Evolutionary conservation across 208 protist species (phyloP).

Genomic region (Trypanosomatidae sp.): DNA sequence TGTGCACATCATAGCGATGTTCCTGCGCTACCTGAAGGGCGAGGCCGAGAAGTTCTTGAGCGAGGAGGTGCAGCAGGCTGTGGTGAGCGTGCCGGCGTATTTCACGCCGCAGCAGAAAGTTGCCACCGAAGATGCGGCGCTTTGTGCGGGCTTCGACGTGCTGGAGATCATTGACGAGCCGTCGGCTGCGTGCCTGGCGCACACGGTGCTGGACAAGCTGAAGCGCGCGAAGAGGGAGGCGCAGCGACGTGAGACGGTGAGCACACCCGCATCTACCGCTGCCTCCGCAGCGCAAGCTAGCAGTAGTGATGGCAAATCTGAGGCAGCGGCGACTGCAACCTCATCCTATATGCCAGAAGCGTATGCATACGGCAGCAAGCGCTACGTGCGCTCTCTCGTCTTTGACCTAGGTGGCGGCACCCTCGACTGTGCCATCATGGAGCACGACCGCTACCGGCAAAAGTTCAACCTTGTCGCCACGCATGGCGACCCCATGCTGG

Average conservation of each 20-base stretch:
- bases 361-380: slow-evolving; percentile 19
- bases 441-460: slow-evolving; percentile 62
- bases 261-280: slow-evolving; percentile 6
- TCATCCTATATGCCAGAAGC: neutral
- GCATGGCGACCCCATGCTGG: slow-evolving; percentile 88
- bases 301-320: neutral
- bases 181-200: slow-evolving; percentile 85
- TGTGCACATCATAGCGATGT: slow-evolving; percentile 94
- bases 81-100: slow-evolving; percentile 93
- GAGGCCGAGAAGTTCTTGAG: slow-evolving; percentile 85
- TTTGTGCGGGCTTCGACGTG: slow-evolving; percentile 90
- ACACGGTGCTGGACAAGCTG: slow-evolving; percentile 68
- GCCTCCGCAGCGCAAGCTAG: neutral
- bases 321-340: neutral
- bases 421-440: slow-evolving; percentile 91
- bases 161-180: slow-evolving; percentile 94
- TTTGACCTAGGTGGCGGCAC: slow-evolving; percentile 93
- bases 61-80: slow-evolving; percentile 80
- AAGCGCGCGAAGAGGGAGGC: neutral
- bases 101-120: slow-evolving; percentile 93
- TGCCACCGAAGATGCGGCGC: slow-evolving; percentile 92
- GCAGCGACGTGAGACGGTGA: neutral
- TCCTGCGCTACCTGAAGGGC: slow-evolving; percentile 88
- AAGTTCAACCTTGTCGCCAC: slow-evolving; percentile 85
- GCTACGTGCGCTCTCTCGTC: slow-evolving; percentile 71